Conservation (phyloP, 1,284 basidiomycete species). For the Naganishia liquefaciens region DNA sequence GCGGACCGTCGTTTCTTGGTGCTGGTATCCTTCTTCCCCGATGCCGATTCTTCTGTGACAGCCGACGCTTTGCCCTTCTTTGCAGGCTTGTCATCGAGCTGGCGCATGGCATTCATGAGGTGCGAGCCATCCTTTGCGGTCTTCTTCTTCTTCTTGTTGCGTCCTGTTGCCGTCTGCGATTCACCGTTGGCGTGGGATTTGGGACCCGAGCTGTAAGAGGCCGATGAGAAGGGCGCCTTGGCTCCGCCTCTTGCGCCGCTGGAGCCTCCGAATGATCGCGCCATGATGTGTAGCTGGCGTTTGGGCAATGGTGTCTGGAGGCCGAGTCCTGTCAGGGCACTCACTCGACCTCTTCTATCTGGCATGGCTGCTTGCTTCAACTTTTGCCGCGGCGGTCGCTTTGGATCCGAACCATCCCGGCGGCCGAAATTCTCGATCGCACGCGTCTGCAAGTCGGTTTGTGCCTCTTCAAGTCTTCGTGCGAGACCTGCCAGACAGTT, state of each 20-base stretch:
- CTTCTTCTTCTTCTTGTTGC: constrained; percentile 26
- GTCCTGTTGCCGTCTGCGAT: constrained; percentile 10
- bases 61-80: constrained; percentile 4
- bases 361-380: too few relatives aligned
- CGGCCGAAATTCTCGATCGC: too few relatives aligned
- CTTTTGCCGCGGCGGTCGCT: too few relatives aligned
- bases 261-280: constrained; percentile 13
- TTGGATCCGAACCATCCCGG: too few relatives aligned
- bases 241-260: constrained; percentile 13
- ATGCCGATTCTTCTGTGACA: too few relatives aligned
- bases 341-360: too few relatives aligned
- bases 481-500: too few relatives aligned
- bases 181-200: constrained; percentile 9
- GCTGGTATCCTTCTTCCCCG: not conserved
- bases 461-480: not conserved
- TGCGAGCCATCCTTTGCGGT: not conserved
- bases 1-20: constrained; percentile 17
- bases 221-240: constrained; percentile 25
- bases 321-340: not conserved
- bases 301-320: not conserved
- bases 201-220: constrained; percentile 24
- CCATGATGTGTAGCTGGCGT: not conserved
- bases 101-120: constrained; percentile 6
- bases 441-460: too few relatives aligned
- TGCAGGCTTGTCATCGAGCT: constrained; percentile 1